Evolutionary conservation across 2,329 filamentous ascomycete genomes (phyloP).

Genomic region (Ceratocystis ficicola): DNA sequence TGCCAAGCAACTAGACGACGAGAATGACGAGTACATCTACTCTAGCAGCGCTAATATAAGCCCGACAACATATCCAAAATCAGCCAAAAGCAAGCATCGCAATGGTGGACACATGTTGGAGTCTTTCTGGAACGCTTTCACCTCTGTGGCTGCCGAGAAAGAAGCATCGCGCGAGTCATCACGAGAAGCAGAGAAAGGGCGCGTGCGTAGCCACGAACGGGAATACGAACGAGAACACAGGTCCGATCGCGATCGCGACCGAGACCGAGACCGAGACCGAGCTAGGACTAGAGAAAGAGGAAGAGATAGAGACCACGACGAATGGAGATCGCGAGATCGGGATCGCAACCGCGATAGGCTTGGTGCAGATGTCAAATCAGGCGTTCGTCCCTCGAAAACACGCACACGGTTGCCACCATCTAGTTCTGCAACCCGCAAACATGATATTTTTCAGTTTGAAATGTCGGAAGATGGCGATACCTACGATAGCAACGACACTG

Average conservation of each 20-base stretch:
- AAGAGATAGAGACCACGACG: conserved; percentile 3
- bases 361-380: conserved; percentile 6
- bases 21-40: conserved; percentile 15
- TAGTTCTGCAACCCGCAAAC: neutral
- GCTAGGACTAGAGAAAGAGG: neutral
- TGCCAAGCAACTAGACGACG: conserved; percentile 3
- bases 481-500: neutral
- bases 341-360: conserved; percentile 15
- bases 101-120: conserved; percentile 5
- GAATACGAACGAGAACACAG: conserved; percentile 13
- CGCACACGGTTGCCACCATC: neutral
- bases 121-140: conserved; percentile 15
- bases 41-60: neutral
- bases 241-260: conserved; percentile 15
- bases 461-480: neutral
- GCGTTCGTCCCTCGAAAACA: neutral
- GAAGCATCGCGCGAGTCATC: conserved; percentile 15
- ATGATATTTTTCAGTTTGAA: neutral
- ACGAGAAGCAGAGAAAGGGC: conserved; percentile 10
- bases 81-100: conserved; percentile 12
- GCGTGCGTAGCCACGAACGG: conserved; percentile 14
- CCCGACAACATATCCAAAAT: neutral
- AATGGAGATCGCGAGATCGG: conserved; percentile 15
- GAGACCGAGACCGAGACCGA: neutral
- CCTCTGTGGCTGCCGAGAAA: conserved; percentile 3